A percentile compares a stretch with the other conserved stretches of the same genome.
Conservation (phyloP, 2,329 filamentous ascomycete genomes). For the Cadophora gregata region DNA sequence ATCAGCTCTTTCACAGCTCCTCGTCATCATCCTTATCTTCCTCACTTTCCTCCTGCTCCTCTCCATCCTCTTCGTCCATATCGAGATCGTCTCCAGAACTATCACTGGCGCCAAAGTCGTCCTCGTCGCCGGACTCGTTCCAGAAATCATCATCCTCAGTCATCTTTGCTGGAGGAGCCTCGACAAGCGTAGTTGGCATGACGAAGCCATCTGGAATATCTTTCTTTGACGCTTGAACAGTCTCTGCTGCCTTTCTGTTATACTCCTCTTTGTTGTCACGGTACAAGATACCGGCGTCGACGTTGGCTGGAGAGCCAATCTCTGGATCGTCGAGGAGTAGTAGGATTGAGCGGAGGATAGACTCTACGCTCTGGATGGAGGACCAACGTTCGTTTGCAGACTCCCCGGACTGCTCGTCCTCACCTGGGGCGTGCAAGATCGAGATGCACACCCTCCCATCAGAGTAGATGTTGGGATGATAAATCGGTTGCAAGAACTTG, state of each 20-base stretch:
- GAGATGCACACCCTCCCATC: conserved; percentile 95
- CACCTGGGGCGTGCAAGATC: conserved; percentile 90
- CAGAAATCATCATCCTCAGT: conserved; percentile 83
- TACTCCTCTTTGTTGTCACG: conserved; percentile 75
- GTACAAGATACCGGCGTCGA: conserved; percentile 88
- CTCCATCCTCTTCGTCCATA: conserved; percentile 62
- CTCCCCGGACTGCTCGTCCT: conserved; percentile 92
- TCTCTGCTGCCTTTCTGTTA: conserved; percentile 69
- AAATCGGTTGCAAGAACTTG: conserved; percentile 79
- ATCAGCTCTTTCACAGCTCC: conserved; percentile 1
- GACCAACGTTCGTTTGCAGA: conserved; percentile 91
- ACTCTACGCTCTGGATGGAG: conserved; percentile 91
- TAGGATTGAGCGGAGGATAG: conserved; percentile 89
- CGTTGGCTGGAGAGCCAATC: conserved; percentile 91
- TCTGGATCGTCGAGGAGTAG: conserved; percentile 93
- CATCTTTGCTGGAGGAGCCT: conserved; percentile 64
- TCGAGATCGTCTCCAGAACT: conserved; percentile 64
- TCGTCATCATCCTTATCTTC: conserved; percentile 28
- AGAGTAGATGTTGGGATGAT: conserved; percentile 92
- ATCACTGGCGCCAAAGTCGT: conserved; percentile 80
- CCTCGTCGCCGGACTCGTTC: conserved; percentile 76
- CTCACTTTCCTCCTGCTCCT: conserved; percentile 44
- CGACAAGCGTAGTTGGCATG: conserved; percentile 79
- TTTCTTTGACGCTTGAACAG: conserved; percentile 74
- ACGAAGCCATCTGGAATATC: conserved; percentile 81